A percentile compares a stretch with the other conserved stretches of the same genome.
phyloP scores from a whole-genome alignment of 441 rosid species.

The Mallotus japonicus region DNA sequence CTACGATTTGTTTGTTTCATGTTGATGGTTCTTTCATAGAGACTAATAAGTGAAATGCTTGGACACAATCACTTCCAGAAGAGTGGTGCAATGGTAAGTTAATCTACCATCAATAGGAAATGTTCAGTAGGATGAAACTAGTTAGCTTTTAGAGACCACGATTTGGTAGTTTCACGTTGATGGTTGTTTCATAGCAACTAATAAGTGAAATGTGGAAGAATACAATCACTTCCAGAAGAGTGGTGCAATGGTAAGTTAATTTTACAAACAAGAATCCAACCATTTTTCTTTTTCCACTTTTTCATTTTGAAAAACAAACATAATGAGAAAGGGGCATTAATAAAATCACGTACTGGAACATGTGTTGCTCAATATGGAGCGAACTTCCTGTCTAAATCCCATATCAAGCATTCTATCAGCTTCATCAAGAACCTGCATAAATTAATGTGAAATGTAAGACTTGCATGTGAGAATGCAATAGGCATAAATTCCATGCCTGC shows the following conservation, averaged over 20 bases:
- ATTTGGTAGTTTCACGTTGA: background rate
- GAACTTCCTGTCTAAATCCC: slow-evolving; percentile 93
- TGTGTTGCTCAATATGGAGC: slow-evolving; percentile 72
- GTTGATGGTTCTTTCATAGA: background rate
- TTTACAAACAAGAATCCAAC: background rate
- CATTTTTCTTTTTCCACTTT: background rate
- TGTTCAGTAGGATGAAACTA: background rate
- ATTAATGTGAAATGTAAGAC: background rate
- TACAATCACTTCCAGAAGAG: background rate
- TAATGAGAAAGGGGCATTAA: background rate
- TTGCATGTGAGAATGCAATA: background rate
- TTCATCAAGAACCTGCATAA: slow-evolving; percentile 84
- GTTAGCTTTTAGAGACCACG: background rate
- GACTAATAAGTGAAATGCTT: background rate
- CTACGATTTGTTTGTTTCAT: background rate
- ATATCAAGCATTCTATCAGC: slow-evolving; percentile 98
- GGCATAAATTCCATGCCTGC: background rate
- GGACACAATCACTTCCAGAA: background rate
- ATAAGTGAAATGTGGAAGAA: background rate
- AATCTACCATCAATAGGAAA: background rate
- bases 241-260: too few relatives aligned
- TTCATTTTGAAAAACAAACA: background rate
- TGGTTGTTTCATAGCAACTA: background rate
- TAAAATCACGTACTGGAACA: slow-evolving; percentile 49
- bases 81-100: too few relatives aligned